Evolutionary conservation across 176 grass and related monocot genomes (phyloP).

Genomic region (Aegilops bicornis): DNA sequence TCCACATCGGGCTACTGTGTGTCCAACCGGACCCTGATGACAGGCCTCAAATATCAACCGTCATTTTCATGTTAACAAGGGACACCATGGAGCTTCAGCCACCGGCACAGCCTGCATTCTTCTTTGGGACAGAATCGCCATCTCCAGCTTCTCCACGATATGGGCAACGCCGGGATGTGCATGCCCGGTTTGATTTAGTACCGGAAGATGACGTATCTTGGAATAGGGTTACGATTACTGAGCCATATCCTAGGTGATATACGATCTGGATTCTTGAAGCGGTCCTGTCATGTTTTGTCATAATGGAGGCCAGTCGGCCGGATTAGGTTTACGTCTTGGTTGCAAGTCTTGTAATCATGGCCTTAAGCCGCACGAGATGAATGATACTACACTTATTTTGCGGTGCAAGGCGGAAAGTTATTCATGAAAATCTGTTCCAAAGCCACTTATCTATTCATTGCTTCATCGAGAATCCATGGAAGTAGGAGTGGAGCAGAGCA

Average conservation of each 20-base stretch:
- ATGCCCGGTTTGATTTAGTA: background rate
- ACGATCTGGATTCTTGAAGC: background rate
- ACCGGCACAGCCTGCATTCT: conserved; percentile 45
- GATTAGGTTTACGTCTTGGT: too few species aligned
- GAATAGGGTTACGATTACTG: conserved; percentile 36
- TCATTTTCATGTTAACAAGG: conserved; percentile 55
- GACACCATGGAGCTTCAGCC: conserved; percentile 35
- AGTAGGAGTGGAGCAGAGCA: too few species aligned
- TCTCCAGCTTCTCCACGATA: background rate
- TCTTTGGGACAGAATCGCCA: conserved; percentile 7
- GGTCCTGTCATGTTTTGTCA: too few species aligned
- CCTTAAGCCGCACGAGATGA: too few species aligned
- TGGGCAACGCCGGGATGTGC: background rate
- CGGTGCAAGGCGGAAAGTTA: too few species aligned
- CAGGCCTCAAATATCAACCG: conserved; percentile 49
- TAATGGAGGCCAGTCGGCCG: too few species aligned
- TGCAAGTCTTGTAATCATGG: too few species aligned
- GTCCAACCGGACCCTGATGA: conserved; percentile 43
- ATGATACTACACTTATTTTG: too few species aligned
- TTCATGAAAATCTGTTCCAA: too few species aligned
- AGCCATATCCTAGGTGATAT: conserved; percentile 38
- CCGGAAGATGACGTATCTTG: conserved; percentile 6
- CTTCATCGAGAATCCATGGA: too few species aligned
- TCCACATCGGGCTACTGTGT: conserved; percentile 61
- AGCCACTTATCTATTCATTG: too few species aligned